A percentile compares a stretch with the other conserved stretches of the same genome.
Conservation (phyloP, 495 filamentous ascomycete genomes). For the Terfezia boudieri region DNA sequence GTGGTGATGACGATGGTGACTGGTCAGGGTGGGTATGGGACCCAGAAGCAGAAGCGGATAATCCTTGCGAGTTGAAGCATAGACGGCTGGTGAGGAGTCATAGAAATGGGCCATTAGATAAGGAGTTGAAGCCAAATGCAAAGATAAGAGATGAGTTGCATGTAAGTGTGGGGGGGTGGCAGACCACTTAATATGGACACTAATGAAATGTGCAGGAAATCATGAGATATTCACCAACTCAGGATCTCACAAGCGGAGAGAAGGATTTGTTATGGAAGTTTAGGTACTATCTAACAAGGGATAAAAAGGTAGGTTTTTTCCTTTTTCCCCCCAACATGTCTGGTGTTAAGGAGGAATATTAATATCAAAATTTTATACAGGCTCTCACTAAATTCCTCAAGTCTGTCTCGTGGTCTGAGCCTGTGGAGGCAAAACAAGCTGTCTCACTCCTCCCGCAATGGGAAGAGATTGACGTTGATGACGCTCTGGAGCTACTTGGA, state of each 20-base stretch:
- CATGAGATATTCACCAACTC: slow-evolving; percentile 79
- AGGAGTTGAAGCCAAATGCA: slow-evolving; percentile 88
- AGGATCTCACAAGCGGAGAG: slow-evolving; percentile 65
- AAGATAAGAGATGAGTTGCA: slow-evolving; percentile 89
- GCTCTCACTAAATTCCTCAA: slow-evolving; percentile 96
- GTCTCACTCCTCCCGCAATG: slow-evolving; percentile 78
- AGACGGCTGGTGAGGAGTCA: slow-evolving; percentile 75
- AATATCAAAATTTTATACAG: background rate
- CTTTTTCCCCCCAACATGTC: background rate
- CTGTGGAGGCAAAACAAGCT: slow-evolving; percentile 66
- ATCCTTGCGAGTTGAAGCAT: slow-evolving; percentile 91
- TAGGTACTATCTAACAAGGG: slow-evolving; percentile 71
- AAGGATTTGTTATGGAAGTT: slow-evolving; percentile 96
- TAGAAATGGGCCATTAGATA: slow-evolving; percentile 75
- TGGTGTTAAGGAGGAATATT: background rate
- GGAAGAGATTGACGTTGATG: slow-evolving; percentile 94
- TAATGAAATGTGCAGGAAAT: slow-evolving; percentile 23
- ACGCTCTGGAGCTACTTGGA: slow-evolving; percentile 82
- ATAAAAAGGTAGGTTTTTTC: slow-evolving; percentile 36
- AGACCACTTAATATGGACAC: no score
- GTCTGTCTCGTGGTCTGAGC: slow-evolving; percentile 80
- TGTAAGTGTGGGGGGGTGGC: slow-evolving; percentile 8
- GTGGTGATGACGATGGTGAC: slow-evolving; percentile 26
- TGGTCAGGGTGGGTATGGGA: slow-evolving; percentile 43
- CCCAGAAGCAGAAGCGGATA: slow-evolving; percentile 70